Base-by-base conservation (phyloP, 1,139 yeast genomes). In the Petasospora fabianii region DNA sequence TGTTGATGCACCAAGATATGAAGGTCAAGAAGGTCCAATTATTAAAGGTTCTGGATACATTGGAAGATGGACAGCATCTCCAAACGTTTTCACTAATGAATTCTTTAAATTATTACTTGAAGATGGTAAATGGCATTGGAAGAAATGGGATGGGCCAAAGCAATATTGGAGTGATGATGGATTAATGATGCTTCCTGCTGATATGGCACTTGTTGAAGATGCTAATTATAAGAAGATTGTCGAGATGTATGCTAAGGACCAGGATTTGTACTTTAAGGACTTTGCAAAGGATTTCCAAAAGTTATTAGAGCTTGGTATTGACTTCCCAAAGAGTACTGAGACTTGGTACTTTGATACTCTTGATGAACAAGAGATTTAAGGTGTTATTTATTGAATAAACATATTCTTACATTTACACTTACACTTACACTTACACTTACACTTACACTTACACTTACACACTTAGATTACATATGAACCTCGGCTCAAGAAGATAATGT, bases 21-120 rank as follows among this genome's bases (percentile, higher is more conserved):
- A 54, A 31, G 50, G 48, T n/a, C 44, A 42, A 19, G 52, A 55
- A 30, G 58, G 61, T 35, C 55, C 64, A 32, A 58, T 68, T 19
- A 48, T 51, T 6, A 43, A 48, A 20, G 58, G 55, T 20, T 73
- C 83, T 11, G 97, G 96, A 3, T 90, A 68, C 60, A 94, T 84
- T 47, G 97, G 97, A 36, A 96, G 96, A 36, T 90, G 97, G 97
- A 94, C 92, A 41, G 92, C 90, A 43, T 80, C 88, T 29, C 85
- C 87, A 54, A 88, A 88, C 51, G 68, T 75, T 63, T 85, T 90
- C 63, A 80, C 92, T 52, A 87, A 86, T 62, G 92, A 84, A 51
- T 87, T 84, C 64, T 90, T 65, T 68, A 79, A 76, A 46, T 72
- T 85, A 55, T 73, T 90, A 51, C 65, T 87, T 50, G 72, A 75